Percentiles rank a stretch among this genome's conserved stretches.
phyloP scores from a whole-genome alignment of 306 rosid species.

The Corylus avellana region DNA sequence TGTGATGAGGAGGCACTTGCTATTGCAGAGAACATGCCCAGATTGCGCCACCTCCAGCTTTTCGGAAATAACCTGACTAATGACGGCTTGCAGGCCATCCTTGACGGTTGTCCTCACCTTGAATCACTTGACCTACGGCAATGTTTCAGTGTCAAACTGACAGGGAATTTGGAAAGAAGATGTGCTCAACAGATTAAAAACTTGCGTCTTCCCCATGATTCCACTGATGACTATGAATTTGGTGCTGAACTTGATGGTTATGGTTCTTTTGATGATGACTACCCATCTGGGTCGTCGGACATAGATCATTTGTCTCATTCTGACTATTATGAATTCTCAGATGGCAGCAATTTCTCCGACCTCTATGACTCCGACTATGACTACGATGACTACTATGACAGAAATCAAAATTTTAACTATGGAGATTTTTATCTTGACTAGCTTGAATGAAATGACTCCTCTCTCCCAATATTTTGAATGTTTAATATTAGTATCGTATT shows the following conservation, averaged over 20 bases:
- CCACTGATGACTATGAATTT: slow-evolving; percentile 38
- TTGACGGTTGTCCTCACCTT: slow-evolving; percentile 62
- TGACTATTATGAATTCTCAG: slow-evolving; percentile 24
- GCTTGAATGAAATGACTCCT: no score
- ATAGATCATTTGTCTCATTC: not conserved
- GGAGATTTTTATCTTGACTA: no score
- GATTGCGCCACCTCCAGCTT: slow-evolving; percentile 60
- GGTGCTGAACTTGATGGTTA: slow-evolving; percentile 1
- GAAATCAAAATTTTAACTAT: no score
- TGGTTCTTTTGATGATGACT: slow-evolving; percentile 41
- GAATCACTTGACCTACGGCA: slow-evolving; percentile 65
- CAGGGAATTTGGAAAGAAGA: slow-evolving; percentile 37
- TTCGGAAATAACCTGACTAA: slow-evolving; percentile 57
- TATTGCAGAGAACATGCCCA: slow-evolving; percentile 50
- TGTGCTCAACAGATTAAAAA: slow-evolving; percentile 48
- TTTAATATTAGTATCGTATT: no score
- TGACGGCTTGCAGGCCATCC: slow-evolving; percentile 56
- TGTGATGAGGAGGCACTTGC: slow-evolving; percentile 48
- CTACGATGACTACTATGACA: no score
- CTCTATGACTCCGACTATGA: no score
- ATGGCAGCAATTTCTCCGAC: no score
- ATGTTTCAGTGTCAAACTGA: slow-evolving; percentile 47
- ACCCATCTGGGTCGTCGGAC: not conserved
- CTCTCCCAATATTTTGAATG: no score
- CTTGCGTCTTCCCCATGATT: slow-evolving; percentile 49